phyloP scores from a whole-genome alignment of 2,329 filamentous ascomycete species.

The Stachybotrys chlorohalonatus region DNA sequence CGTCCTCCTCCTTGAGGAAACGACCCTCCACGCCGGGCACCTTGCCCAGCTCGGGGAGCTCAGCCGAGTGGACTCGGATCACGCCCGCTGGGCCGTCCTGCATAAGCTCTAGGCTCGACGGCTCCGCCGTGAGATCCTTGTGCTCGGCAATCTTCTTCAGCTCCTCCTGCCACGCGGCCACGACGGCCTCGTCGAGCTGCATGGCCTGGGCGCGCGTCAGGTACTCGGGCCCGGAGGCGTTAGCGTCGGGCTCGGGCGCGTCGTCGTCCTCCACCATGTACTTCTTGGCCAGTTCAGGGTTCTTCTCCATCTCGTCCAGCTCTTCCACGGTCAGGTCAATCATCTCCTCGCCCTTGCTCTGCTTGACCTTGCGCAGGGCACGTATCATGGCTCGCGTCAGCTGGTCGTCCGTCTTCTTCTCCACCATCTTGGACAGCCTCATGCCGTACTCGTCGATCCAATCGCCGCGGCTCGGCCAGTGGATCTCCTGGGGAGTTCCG shows the following conservation, averaged over 20 bases:
- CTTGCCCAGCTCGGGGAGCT: conserved; percentile 42
- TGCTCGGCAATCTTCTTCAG: conserved; percentile 22
- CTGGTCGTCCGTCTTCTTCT: conserved; percentile 32
- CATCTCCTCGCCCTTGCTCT: conserved; percentile 29
- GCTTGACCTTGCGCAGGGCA: conserved; percentile 32
- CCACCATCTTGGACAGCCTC: conserved; percentile 33
- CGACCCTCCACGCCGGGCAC: conserved; percentile 42
- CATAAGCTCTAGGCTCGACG: conserved; percentile 25
- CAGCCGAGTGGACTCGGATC: conserved; percentile 27
- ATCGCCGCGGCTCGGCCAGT: conserved; percentile 54
- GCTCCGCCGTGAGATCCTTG: conserved; percentile 19
- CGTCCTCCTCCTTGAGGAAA: conserved; percentile 39
- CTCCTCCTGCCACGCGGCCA: conserved; percentile 27
- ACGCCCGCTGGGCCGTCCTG: conserved; percentile 25
- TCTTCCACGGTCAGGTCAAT: conserved; percentile 42
- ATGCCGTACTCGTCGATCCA: conserved; percentile 45
- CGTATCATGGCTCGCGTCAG: conserved; percentile 30
- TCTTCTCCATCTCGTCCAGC: conserved; percentile 29
- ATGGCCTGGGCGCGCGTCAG: conserved; percentile 24
- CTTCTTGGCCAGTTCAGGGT: conserved; percentile 28
- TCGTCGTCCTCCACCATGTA: conserved; percentile 25
- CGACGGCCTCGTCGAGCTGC: conserved; percentile 27
- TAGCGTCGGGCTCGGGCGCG: conserved; percentile 13
- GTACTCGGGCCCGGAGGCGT: conserved; percentile 13
- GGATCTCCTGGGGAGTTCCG: conserved; percentile 40